Base-by-base conservation (phyloP, 2,329 filamentous ascomycete species). In the Fusarium xyrophilum region DNA sequence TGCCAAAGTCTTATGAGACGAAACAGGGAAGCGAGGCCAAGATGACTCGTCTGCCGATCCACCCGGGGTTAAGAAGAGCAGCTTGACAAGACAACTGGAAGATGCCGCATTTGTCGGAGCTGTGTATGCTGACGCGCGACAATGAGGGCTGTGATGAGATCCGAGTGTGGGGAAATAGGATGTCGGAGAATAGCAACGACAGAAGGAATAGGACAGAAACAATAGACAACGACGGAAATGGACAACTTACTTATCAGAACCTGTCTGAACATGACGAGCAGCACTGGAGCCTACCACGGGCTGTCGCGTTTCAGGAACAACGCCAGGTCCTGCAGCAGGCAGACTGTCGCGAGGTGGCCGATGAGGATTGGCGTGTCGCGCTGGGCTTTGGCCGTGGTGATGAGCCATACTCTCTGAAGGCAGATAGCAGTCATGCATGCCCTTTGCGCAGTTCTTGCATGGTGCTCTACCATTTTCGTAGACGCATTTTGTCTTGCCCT, bases 401-500 rank as follows among this genome's bases (percentile, higher is more conserved):
- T 88, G 86, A 68, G 84, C 83, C 81, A 86, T 84, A 64, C 82
- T 86, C 78, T 88, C 86, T 32, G 85, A 88, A 39, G 86, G 86
- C 23, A 88, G 79, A 75, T 88, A 88, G 79, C 86, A 88, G 59
- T 88, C 85, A 76, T 88, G 86, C 84, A 88, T 85, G 63, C 86
- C 86, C 77, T 88, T 88, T 48, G 85, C 84, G 78, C 86, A 88
- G 78, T 88, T 88, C 75, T 86, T 86, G 80, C 86, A 88, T 15
- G 86, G 86, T n/a, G 85, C 84, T 75, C 85, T 82, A 53, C 85
- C 86, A 71, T 86, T 88, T 67, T 88, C 86, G 79, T 88, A 88
- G 72, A 88, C 86, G 67, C 86, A 88, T 73, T 88, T 88, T 54
- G 86, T 88, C 78, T 88, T 88, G 79, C 86, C 86, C 75, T 88